phyloP scores from a whole-genome alignment of 148 eudicot species.

The Fagopyrum tataricum region DNA sequence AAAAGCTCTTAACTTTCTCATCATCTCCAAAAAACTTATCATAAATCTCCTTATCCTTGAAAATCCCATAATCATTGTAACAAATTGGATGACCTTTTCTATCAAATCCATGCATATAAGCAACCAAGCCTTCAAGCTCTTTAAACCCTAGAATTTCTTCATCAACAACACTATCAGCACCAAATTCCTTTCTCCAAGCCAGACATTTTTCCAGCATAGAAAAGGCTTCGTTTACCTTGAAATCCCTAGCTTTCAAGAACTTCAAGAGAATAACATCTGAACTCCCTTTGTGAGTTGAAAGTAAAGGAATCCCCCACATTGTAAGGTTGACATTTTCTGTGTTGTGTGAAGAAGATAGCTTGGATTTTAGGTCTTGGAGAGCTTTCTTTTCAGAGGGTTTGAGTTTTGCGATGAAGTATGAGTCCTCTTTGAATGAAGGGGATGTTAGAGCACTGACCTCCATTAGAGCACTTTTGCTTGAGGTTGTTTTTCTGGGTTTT shows the following conservation, averaged over 20 bases:
- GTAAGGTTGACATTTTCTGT: conserved; percentile 22
- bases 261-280: conserved; percentile 72
- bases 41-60: conserved; percentile 77
- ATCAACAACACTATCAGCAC: conserved; percentile 48
- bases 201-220: conserved; percentile 53
- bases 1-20: conserved; percentile 56
- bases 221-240: conserved; percentile 45
- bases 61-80: conserved; percentile 83
- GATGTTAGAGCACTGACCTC: conserved; percentile 44
- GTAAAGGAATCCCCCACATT: conserved; percentile 66
- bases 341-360: conserved; percentile 26
- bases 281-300: conserved; percentile 23
- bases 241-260: conserved; percentile 78
- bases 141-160: conserved; percentile 43
- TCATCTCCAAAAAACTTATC: conserved; percentile 71
- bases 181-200: conserved; percentile 56
- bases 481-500: conserved; percentile 31
- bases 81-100: conserved; percentile 80
- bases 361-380: conserved; percentile 42
- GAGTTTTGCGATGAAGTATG: conserved; percentile 53
- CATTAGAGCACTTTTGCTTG: conserved; percentile 32
- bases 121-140: conserved; percentile 70
- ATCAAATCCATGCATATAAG: conserved; percentile 78
- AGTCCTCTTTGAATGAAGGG: conserved; percentile 78
- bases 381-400: conserved; percentile 52